Evolutionary conservation across 768 basidiomycete genomes (phyloP).

Genomic region (Naganishia onofrii): DNA sequence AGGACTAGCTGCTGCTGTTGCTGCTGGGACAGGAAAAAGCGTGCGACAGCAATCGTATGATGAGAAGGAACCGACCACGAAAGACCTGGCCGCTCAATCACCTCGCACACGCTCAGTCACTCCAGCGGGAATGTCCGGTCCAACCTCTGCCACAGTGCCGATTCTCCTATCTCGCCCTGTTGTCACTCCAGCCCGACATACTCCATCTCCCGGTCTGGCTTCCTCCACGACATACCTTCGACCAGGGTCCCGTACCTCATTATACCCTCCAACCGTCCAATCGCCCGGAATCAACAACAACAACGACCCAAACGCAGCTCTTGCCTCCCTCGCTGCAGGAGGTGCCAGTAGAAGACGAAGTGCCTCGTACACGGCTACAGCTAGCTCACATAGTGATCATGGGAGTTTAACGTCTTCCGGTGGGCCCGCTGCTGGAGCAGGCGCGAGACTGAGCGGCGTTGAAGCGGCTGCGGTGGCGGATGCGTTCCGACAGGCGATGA

Average conservation of each 20-base stretch:
- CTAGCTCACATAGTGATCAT: constrained; percentile 3
- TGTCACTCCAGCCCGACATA: neutral
- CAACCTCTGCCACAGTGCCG: neutral
- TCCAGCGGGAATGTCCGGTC: neutral
- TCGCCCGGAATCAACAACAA: neutral
- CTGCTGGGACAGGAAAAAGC: neutral
- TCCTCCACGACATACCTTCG: neutral
- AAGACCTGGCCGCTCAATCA: neutral
- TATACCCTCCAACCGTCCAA: neutral
- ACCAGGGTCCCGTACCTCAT: constrained; percentile 9
- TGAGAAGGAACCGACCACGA: neutral
- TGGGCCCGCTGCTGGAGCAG: neutral
- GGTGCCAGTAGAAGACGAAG: constrained; percentile 3
- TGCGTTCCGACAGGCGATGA: constrained; percentile 80
- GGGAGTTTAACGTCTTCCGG: constrained; percentile 3
- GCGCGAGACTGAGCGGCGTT: constrained; percentile 19
- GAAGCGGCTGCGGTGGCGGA: constrained; percentile 88
- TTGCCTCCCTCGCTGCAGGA: neutral
- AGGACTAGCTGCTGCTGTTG: neutral
- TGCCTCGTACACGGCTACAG: constrained; percentile 6
- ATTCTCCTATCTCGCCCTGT: neutral
- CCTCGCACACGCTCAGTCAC: neutral
- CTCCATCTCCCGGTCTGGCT: neutral
- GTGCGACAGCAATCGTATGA: neutral
- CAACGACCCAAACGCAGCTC: neutral